Percentiles rank a stretch among this genome's conserved stretches.
Evolutionary conservation across 345 rosid genomes (phyloP).

Genomic region (Balakata baccata): DNA sequence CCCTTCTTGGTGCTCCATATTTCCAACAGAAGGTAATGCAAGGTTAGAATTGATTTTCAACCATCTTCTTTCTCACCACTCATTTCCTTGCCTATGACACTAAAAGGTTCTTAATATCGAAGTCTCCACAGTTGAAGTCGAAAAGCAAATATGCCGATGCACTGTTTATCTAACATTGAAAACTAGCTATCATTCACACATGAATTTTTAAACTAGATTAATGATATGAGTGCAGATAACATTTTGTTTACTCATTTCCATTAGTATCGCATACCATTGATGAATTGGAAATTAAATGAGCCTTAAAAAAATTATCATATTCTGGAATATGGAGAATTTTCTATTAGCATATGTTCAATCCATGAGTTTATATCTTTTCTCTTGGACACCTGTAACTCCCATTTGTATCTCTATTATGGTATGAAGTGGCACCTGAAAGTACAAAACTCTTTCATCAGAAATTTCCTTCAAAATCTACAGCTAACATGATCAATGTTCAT

Average conservation of each 20-base stretch:
- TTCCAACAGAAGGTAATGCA: no score
- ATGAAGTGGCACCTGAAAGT: conserved; percentile 87
- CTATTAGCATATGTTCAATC: conserved; percentile 40
- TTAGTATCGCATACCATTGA: conserved; percentile 16
- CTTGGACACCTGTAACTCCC: conserved; percentile 99
- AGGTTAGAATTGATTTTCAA: no score
- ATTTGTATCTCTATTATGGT: conserved; percentile 98
- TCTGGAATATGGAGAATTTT: not conserved
- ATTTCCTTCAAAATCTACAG: not conserved
- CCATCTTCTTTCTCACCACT: no score
- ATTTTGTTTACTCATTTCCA: not conserved
- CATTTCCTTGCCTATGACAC: no score
- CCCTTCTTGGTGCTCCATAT: no score
- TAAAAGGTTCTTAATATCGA: no score
- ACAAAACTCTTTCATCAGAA: conserved; percentile 3
- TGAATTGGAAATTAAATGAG: conserved; percentile 9
- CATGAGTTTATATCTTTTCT: conserved; percentile 98
- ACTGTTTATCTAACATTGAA: no score
- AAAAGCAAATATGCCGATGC: no score
- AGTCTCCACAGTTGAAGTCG: no score
- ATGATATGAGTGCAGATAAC: not conserved
- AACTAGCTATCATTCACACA: not conserved
- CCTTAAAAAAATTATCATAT: not conserved
- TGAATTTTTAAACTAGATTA: not conserved
- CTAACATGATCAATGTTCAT: not conserved